Base-by-base conservation (phyloP, 495 filamentous ascomycete species). In the Penicillium odoratum region DNA sequence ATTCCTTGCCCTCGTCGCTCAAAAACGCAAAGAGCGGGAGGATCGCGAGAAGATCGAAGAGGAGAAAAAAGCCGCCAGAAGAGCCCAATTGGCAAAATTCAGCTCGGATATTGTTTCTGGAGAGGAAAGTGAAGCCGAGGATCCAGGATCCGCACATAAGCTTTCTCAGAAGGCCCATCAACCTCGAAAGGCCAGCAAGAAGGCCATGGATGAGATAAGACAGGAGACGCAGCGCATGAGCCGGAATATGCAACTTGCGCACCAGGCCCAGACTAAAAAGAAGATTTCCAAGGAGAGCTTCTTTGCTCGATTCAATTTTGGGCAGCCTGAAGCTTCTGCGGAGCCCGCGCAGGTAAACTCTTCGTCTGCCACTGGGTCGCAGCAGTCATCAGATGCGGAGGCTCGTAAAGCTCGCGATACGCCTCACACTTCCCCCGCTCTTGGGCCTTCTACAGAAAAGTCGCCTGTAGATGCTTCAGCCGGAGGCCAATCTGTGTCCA, bases 171-270 rank as follows among this genome's bases (percentile, higher is more conserved):
- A 86, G 34, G 70, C 84, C 13, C 84, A 86, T 7, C 88, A 91
- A 5, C 76, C 88, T 4, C 84, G 94, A 1, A 96, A 92, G 64
- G 94, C 94, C 4, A 91, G 93, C 74, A 98, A 95, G 76, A 97
- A 93, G 76, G 94, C 95, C 0, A 55, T 96, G n/a, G 90, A 97
- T 71, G 93, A 98, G 66, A 96, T 98, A 87, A 84, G 84, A 55
- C 81, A 90, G 44, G 94, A 98, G 72, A 97, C 93, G 1, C 93
- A 97, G 71, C 87, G 95, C 25, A 82, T 99, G 78, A 86, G 82
- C 60, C 83, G 94, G 56, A 94, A 89, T 61, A 86, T 94, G 82
- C 94, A 97, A 66, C 77, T 99, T 25, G 83, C 88, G n/a, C 92
- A 98, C 68, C 85, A 97, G 66, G 88, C 90, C 7, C 88, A 84